Evolutionary conservation across 495 filamentous ascomycete species (phyloP).

Genomic region (Sabuloglossum arenarium): DNA sequence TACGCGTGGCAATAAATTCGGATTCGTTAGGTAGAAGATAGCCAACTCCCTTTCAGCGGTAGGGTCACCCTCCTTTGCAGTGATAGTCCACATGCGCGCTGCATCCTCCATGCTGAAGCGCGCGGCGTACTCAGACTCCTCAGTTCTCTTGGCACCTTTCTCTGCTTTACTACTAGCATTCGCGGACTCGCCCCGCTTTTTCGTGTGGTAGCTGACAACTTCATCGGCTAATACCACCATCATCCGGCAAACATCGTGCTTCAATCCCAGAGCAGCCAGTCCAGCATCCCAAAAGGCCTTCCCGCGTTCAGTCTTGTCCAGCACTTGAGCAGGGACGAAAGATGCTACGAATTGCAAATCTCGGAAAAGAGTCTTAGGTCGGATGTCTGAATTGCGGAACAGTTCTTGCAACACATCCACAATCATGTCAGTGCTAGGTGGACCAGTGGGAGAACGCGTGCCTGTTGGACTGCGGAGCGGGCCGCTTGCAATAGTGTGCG

Average conservation of each 20-base stretch:
- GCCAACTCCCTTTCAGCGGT: constrained; percentile 89
- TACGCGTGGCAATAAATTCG: constrained; percentile 65
- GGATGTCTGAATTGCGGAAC: constrained; percentile 52
- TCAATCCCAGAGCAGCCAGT: constrained; percentile 67
- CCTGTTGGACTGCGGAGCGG: constrained; percentile 2
- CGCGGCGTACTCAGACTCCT: constrained; percentile 15
- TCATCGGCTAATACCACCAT: constrained; percentile 82
- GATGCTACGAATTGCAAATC: constrained; percentile 91
- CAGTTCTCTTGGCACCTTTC: constrained; percentile 14
- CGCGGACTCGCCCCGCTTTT: constrained; percentile 24
- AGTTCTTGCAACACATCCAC: constrained; percentile 49
- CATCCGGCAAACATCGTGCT: constrained; percentile 70
- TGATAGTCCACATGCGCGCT: constrained; percentile 81
- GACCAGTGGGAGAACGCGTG: background rate
- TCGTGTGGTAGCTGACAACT: constrained; percentile 36
- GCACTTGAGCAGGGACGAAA: constrained; percentile 58
- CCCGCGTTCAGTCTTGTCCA: constrained; percentile 70
- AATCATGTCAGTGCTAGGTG: constrained; percentile 46
- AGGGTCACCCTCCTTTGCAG: constrained; percentile 80
- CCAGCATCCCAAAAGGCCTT: constrained; percentile 93
- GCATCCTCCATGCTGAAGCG: constrained; percentile 61
- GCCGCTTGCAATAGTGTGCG: constrained; percentile 22
- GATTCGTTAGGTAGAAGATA: constrained; percentile 84
- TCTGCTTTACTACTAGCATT: constrained; percentile 7
- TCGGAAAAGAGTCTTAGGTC: constrained; percentile 81